Base-by-base conservation (phyloP, 768 basidiomycete species). In the Terana coerulea region DNA sequence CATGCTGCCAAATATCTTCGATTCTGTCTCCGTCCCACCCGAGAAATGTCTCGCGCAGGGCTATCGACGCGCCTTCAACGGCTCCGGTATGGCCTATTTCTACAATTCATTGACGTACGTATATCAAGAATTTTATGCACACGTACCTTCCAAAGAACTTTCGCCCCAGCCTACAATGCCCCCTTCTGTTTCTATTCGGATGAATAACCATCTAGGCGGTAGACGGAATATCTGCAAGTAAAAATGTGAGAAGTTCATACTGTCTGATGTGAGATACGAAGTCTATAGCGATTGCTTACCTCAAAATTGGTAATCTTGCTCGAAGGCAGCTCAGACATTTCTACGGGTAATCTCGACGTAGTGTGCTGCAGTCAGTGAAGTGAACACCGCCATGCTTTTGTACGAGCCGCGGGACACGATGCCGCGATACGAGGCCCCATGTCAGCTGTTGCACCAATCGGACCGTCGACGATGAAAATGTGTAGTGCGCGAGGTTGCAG, bases 121-220 rank as follows among this genome's bases (percentile, higher is more conserved):
- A 21, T 26, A 21, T 31, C 5, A 21, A 7, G 10, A 5, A 8
- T 12, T 36, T 7, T 6, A 21, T 7, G 22, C 3, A 35, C 25
- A 30, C 41, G 6, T 37, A 55, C 54, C 78, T 64, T 87, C 88
- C 1, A 89, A 75, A 0, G 85, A 87, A 24, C 74, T 81, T 64
- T 88, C 86, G 10, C 86, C 86, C 84, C 87, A 88, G 28, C 86
- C 86, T 25, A 87, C 75, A 22, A 81, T 64, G 0, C 81, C 83
- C 36, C 80, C 75, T 4, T 73, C 71, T 0, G 83, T 86, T 57
- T 81, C 79, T n/a, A 87, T 75, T 7, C 84, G 76, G 24, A 87
- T 81, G 58, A 88, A 86, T 3, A 89, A 70, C 86, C 86, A 87
- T 30, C 83, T 74, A 0, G 85, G 84, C 14, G 81, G 79, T n/a